Evolutionary conservation across 441 rosid genomes (phyloP).

Genomic region (Populus hybrid): DNA sequence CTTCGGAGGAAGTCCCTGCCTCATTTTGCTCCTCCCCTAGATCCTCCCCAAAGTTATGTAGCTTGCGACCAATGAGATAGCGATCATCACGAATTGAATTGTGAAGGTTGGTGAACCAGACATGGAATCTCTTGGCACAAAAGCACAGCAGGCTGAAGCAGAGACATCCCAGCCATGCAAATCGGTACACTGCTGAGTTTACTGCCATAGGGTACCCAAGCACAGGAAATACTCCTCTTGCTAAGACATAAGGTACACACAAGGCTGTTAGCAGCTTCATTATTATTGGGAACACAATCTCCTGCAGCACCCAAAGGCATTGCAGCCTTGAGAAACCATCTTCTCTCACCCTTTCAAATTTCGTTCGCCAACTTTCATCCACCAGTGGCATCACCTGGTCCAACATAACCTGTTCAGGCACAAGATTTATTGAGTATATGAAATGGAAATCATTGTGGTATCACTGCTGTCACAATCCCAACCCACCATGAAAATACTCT

Average conservation of each 20-base stretch:
- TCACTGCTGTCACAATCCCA: not conserved
- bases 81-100: conserved; percentile 93
- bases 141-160: conserved; percentile 60
- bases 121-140: conserved; percentile 83
- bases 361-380: conserved; percentile 81
- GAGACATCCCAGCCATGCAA: conserved; percentile 93
- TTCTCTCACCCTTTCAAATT: conserved; percentile 89
- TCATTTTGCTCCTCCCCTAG: conserved; percentile 24
- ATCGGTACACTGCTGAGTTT: conserved; percentile 89
- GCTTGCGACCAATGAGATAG: conserved; percentile 85
- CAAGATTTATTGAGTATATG: not conserved
- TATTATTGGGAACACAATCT: conserved; percentile 85
- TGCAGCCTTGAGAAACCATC: conserved; percentile 93
- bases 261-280: conserved; percentile 92
- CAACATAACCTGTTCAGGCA: conserved; percentile 69
- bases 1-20: conserved; percentile 23
- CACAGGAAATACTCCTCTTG: conserved; percentile 88
- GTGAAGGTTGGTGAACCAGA: conserved; percentile 97
- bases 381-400: conserved; percentile 96
- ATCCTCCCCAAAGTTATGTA: conserved; percentile 76
- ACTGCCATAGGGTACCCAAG: conserved; percentile 84
- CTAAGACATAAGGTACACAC: conserved; percentile 84
- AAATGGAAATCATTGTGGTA: not conserved
- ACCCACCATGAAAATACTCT: not conserved
- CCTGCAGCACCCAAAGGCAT: conserved; percentile 86